A percentile compares a stretch with the other conserved stretches of the same genome.
These are phyloP conservation scores for Podospora didyma DNA, from an alignment of 495 filamentous ascomycete genomes.

Conservation along the genomic window DNA sequence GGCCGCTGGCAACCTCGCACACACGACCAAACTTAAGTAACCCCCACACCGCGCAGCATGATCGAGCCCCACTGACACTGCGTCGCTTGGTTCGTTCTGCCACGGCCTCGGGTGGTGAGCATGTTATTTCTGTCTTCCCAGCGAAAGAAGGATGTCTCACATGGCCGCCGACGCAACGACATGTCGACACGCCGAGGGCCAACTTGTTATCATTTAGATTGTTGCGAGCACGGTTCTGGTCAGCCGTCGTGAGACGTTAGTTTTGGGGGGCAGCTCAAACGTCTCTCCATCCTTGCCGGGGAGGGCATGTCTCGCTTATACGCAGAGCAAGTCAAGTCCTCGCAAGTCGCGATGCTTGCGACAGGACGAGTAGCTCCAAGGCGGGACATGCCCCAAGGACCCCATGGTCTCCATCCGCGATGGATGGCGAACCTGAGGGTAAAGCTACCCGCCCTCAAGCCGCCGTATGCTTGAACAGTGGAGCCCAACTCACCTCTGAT, in stretches of 20 bases:
- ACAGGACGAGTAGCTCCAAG: too few relatives aligned
- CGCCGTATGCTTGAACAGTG: too few relatives aligned
- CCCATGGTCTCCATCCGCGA: too few relatives aligned
- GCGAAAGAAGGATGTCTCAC: slow-evolving; percentile 15
- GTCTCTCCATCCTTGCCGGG: too few relatives aligned
- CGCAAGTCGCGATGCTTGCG: too few relatives aligned
- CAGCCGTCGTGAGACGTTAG: background rate
- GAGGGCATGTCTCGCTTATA: too few relatives aligned
- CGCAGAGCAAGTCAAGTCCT: too few relatives aligned
- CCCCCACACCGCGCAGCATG: slow-evolving; percentile 10
- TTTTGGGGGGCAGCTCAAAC: background rate
- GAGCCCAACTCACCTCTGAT: slow-evolving; percentile 1
- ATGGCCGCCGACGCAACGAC: slow-evolving; percentile 6
- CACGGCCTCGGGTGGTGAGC: background rate
- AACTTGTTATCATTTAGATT: background rate
- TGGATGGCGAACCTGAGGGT: too few relatives aligned
- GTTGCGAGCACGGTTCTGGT: background rate
- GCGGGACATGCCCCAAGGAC: too few relatives aligned
- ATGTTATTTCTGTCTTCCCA: background rate
- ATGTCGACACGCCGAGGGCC: background rate
- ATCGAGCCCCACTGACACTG: slow-evolving; percentile 13
- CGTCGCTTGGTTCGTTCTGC: background rate
- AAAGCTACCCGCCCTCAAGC: too few relatives aligned
- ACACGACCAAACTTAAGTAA: background rate
- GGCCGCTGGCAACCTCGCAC: background rate